Conservation (phyloP, 2,329 filamentous ascomycete species). For the Rachicladosporium sp. region DNA sequence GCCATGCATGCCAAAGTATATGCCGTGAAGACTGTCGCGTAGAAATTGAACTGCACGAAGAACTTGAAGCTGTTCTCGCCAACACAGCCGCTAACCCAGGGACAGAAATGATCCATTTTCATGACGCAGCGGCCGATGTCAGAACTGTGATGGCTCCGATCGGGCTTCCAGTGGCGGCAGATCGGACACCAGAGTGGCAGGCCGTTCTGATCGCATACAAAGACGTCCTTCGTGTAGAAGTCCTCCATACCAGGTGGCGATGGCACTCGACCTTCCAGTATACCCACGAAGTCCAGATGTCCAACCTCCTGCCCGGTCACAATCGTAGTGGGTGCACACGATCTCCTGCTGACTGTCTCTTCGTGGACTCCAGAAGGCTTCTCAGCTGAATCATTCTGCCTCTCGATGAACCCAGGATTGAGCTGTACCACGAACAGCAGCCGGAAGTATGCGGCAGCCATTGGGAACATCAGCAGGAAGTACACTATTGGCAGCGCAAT, state of each 20-base stretch:
- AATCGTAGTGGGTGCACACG: slow-evolving; percentile 12
- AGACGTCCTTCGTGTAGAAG: slow-evolving; percentile 74
- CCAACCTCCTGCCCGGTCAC: slow-evolving; percentile 13
- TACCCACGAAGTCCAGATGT: slow-evolving; percentile 13
- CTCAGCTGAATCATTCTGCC: slow-evolving; percentile 31
- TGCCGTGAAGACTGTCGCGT: slow-evolving; percentile 55
- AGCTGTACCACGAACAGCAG: slow-evolving; percentile 54
- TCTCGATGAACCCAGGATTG: slow-evolving; percentile 62
- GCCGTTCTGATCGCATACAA: slow-evolving; percentile 71
- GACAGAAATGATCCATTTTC: slow-evolving; percentile 53
- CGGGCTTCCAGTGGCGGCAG: slow-evolving; percentile 79
- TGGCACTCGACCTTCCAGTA: slow-evolving; percentile 22
- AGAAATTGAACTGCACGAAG: slow-evolving; percentile 77
- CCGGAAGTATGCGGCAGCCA: slow-evolving; percentile 57
- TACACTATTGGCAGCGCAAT: slow-evolving; percentile 61
- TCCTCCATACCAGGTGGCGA: slow-evolving; percentile 57
- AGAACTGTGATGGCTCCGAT: slow-evolving; percentile 75
- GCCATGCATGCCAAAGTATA: slow-evolving; percentile 52
- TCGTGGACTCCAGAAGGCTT: slow-evolving; percentile 3
- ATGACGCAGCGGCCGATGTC: slow-evolving; percentile 44
- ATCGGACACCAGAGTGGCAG: slow-evolving; percentile 75
- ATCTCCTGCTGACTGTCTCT: slow-evolving; percentile 7
- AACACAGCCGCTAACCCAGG: slow-evolving; percentile 85
- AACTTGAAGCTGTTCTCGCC: slow-evolving; percentile 81
- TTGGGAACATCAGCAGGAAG: slow-evolving; percentile 56